A percentile compares a stretch with the other conserved stretches of the same genome.
phyloP scores from a whole-genome alignment of 2,329 filamentous ascomycete species.

The Sordariomycetes sp. region DNA sequence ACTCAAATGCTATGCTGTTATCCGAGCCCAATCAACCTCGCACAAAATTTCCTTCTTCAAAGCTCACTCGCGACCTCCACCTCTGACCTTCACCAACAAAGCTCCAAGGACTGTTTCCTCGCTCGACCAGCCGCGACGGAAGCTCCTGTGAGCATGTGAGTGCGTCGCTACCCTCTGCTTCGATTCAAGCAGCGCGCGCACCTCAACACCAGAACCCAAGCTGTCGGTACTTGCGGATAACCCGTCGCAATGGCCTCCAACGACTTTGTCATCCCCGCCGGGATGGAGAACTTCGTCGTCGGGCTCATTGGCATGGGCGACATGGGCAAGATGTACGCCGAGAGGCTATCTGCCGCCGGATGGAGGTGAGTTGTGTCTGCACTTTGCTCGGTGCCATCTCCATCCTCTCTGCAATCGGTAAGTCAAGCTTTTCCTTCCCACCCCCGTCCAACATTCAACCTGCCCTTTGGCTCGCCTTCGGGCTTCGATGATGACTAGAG shows the following conservation, averaged over 20 bases:
- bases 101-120: background rate
- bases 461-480: no score
- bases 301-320: slow-evolving; percentile 99
- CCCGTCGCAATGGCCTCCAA: slow-evolving; percentile 15
- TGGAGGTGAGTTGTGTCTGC: slow-evolving; percentile 66
- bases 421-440: slow-evolving; percentile 14
- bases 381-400: background rate
- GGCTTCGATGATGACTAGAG: slow-evolving; percentile 96
- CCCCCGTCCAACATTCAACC: no score
- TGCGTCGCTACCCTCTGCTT: background rate
- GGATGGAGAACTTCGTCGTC: slow-evolving; percentile 64
- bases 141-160: background rate
- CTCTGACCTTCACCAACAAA: background rate
- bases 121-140: background rate
- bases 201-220: no score
- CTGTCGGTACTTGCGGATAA: no score
- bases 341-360: slow-evolving; percentile 77
- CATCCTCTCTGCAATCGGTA: slow-evolving; percentile 19
- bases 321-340: slow-evolving; percentile 98
- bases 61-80: no score
- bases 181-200: slow-evolving; percentile 3
- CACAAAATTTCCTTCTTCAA: slow-evolving; percentile 1
- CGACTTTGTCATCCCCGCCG: slow-evolving; percentile 20
- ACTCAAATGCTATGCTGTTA: background rate
- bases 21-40: background rate